Evolutionary conservation across 108 stramenopile species (phyloP).

Genomic region (Pinguiococcus pyrenoidosus): DNA sequence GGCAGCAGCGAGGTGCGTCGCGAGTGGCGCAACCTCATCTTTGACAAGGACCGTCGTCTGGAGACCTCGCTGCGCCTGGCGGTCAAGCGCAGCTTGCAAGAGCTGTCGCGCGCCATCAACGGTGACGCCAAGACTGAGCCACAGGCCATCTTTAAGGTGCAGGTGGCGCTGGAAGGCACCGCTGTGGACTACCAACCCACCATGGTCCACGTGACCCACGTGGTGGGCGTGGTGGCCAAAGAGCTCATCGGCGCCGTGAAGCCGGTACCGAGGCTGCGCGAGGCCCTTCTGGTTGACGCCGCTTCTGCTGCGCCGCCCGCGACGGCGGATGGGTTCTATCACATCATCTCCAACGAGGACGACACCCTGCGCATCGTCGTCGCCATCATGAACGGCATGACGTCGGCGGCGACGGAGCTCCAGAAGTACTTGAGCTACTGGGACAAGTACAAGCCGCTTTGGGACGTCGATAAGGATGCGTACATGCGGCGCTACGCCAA

Average conservation of each 20-base stretch:
- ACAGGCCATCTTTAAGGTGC: conserved; percentile 38
- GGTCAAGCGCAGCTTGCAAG: conserved; percentile 42
- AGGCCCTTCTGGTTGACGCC: conserved; percentile 19
- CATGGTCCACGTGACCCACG: conserved; percentile 44
- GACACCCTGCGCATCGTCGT: conserved; percentile 50
- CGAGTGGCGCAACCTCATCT: conserved; percentile 36
- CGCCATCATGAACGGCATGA: conserved; percentile 50
- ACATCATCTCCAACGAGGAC: conserved; percentile 39
- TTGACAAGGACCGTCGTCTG: conserved; percentile 24
- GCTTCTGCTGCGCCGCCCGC: neutral
- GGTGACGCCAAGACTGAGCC: conserved; percentile 50
- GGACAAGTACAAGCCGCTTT: conserved; percentile 43
- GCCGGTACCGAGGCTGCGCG: conserved; percentile 38
- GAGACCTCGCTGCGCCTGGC: conserved; percentile 33
- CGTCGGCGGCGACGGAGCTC: conserved; percentile 39
- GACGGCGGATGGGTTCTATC: conserved; percentile 28
- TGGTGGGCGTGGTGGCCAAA: conserved; percentile 47
- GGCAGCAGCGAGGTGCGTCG: conserved; percentile 42
- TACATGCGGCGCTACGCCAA: conserved; percentile 48
- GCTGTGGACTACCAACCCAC: conserved; percentile 43
- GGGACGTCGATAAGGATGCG: conserved; percentile 50
- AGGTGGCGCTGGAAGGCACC: conserved; percentile 38
- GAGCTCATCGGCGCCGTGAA: conserved; percentile 36
- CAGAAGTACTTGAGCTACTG: conserved; percentile 40
- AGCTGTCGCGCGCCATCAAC: conserved; percentile 45